Percentiles rank a stretch among this genome's conserved stretches.
These are phyloP conservation scores for Fraxinus quadrangulata DNA, from an alignment of 257 asterid species.

Conservation along the genomic window DNA sequence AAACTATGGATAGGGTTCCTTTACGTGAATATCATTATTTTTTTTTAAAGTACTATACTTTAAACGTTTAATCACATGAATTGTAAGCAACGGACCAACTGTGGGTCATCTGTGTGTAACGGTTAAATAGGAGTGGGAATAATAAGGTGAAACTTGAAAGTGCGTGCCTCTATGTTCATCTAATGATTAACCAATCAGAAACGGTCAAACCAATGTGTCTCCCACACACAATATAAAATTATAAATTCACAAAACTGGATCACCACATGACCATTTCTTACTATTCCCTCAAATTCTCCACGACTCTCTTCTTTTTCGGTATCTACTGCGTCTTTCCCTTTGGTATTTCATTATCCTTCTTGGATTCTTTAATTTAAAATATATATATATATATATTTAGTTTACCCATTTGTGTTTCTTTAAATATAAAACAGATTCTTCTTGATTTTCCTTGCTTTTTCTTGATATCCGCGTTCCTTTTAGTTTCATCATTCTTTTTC, in stretches of 20 bases:
- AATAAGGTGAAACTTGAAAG: neutral
- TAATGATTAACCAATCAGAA: constrained; percentile 9
- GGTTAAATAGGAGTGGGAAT: neutral
- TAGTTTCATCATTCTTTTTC: neutral
- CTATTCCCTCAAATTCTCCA: neutral
- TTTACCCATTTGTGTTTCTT: constrained; percentile 12
- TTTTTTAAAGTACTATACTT: too few relatives aligned
- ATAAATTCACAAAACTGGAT: constrained; percentile 32
- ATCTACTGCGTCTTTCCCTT: neutral
- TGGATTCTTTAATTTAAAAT: neutral
- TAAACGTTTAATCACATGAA: too few relatives aligned
- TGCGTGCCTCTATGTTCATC: neutral
- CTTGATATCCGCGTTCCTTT: neutral
- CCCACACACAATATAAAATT: neutral
- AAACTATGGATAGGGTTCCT: too few relatives aligned
- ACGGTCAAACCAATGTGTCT: neutral
- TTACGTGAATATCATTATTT: too few relatives aligned
- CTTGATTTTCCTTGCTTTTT: constrained; percentile 9
- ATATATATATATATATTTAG: too few relatives aligned
- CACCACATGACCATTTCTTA: constrained; percentile 44
- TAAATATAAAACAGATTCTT: constrained; percentile 17
- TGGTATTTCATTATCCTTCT: neutral
- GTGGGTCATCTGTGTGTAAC: neutral
- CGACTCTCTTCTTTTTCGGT: constrained; percentile 10
- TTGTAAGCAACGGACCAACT: neutral